Evolutionary conservation across 75 land plant genomes (phyloP), one percentile per base, ranked within the genome.

Genomic region (Picea sitchensis): DNA sequence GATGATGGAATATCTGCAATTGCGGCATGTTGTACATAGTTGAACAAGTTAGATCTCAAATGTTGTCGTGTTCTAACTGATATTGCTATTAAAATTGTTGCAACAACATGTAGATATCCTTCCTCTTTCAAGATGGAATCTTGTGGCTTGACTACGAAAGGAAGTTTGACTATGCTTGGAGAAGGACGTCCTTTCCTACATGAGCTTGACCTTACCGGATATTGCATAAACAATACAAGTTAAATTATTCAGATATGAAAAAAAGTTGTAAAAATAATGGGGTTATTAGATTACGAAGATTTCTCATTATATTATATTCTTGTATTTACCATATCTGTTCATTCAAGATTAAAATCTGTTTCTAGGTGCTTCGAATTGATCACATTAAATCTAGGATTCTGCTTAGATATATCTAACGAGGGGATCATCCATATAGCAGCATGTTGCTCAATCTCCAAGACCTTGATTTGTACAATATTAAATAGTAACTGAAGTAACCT

Each of bases 181-280:
- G 73, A 81, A 67, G 61, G 81, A 7, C 91, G 95, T 76, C 90
- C 21, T 59, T 73, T 77, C 9, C 83, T 97, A 73, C 92, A 93
- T 79, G 99, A 95, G 78, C 91, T 97, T 77, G 96, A 97, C 71
- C 79, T 95, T 30, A 97, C 99, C 34, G 99, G 95, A 20, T 90
- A 87, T 68, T 85, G 85, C 56, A 58, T 95, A 57, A 93, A 91
- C 84, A 83, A 97, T 78, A 86, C 84, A 84, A 95, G 99, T 94
- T 51, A 51, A 2, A 8, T 51, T 51, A 8, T 51, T 51, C 8
- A 51, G 54, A 8, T 9, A 51, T 51, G 54, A 51, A 51, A 51
- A 51, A 51, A 12, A 51, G 54, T 0, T 0, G 5, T n/a, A 64
- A 64, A 1, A n/a, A 8, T 64, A n/a, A n/a, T 9, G 17, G 18